phyloP scores from a whole-genome alignment of 78 protist genomes.

The Dictyostelium purpureum region DNA sequence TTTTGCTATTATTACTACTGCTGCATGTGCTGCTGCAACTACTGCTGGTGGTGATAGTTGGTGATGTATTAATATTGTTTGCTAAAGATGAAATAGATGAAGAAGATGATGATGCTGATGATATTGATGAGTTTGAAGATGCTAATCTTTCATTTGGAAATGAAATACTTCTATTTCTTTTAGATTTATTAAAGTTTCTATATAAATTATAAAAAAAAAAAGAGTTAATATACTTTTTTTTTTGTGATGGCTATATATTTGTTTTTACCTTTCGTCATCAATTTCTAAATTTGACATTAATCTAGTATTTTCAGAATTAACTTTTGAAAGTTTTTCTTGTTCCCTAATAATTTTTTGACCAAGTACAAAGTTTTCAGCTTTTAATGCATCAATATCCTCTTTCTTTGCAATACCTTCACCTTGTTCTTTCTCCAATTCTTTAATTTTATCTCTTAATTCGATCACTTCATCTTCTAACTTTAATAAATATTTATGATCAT shows the following conservation, averaged over 20 bases:
- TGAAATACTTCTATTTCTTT: slow-evolving; percentile 72
- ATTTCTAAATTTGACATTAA: slow-evolving; percentile 53
- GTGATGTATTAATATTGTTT: background rate
- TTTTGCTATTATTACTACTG: background rate
- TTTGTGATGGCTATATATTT: background rate
- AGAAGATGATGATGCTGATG: slow-evolving; percentile 1
- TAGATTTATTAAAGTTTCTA: slow-evolving; percentile 65
- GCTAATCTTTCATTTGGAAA: slow-evolving; percentile 36
- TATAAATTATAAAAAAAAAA: background rate
- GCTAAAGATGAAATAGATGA: background rate
- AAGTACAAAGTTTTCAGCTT: slow-evolving; percentile 64
- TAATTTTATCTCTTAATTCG: slow-evolving; percentile 33
- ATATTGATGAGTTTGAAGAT: background rate
- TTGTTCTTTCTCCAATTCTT: slow-evolving; percentile 48
- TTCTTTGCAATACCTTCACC: slow-evolving; percentile 15
- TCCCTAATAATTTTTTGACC: slow-evolving; percentile 65
- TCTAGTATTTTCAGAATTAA: slow-evolving; percentile 40
- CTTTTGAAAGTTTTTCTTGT: slow-evolving; percentile 47
- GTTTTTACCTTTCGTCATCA: slow-evolving; percentile 65
- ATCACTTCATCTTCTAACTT: slow-evolving; percentile 64
- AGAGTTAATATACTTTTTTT: background rate
- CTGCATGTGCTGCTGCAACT: background rate
- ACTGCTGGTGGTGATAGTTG: background rate
- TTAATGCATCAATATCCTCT: slow-evolving; percentile 36
- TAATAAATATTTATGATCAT: slow-evolving; percentile 51